These are phyloP conservation scores for Tillandsia leiboldiana DNA, from an alignment of 176 grass and related monocot genomes.

Conservation along the genomic window DNA sequence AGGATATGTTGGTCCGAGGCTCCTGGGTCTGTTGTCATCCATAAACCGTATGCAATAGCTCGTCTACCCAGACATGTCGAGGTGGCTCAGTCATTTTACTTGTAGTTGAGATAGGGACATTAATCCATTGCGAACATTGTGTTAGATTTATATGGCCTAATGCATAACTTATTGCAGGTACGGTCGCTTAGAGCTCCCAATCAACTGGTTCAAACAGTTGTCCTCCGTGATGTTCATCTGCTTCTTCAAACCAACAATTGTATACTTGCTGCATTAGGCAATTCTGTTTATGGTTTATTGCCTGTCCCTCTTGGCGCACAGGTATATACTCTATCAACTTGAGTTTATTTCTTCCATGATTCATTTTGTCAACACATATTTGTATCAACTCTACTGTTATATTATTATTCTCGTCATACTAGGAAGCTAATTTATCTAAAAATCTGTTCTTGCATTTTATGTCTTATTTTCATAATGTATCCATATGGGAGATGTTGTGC, in stretches of 20 bases:
- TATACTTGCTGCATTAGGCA: slow-evolving; percentile 61
- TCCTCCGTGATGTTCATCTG: slow-evolving; percentile 79
- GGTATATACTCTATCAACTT: slow-evolving; percentile 28
- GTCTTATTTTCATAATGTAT: no score
- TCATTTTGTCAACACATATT: not conserved
- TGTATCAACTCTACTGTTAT: not conserved
- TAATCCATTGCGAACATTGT: not conserved
- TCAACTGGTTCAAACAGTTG: slow-evolving; percentile 76
- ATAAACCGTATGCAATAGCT: slow-evolving; percentile 74
- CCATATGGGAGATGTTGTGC: no score
- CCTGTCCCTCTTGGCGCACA: slow-evolving; percentile 92
- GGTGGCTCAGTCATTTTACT: slow-evolving; percentile 27
- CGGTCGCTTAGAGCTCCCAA: slow-evolving; percentile 78
- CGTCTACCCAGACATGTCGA: slow-evolving; percentile 72
- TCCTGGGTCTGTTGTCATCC: slow-evolving; percentile 64
- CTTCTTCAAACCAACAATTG: slow-evolving; percentile 81
- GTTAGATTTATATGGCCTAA: slow-evolving; percentile 3
- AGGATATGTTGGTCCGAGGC: slow-evolving; percentile 94
- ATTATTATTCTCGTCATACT: not conserved
- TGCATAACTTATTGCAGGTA: slow-evolving; percentile 56
- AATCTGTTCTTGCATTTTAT: not conserved
- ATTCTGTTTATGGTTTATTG: slow-evolving; percentile 74
- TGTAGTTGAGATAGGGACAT: slow-evolving; percentile 3
- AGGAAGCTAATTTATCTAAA: not conserved
- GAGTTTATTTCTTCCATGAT: not conserved